These are phyloP conservation scores for Hymenochaete sp. DNA, from an alignment of 1,284 basidiomycete species.

Conservation along the genomic window DNA sequence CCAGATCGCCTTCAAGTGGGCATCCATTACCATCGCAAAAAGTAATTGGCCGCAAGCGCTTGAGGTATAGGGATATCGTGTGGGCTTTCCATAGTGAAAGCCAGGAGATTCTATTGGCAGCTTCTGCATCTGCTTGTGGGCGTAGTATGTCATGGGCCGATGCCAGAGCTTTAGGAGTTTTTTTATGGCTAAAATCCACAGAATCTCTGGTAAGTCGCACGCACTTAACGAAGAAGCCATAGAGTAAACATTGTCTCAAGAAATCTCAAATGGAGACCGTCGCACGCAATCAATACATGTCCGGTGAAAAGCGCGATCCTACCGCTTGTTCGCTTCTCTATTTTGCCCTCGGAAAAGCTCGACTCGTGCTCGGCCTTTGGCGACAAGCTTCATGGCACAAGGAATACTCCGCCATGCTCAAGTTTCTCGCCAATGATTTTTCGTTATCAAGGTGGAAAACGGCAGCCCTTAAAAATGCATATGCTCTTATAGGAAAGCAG, in stretches of 20 bases:
- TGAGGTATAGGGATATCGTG: slow-evolving; percentile 86
- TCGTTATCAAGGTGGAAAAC: slow-evolving; percentile 79
- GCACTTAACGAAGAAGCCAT: neutral
- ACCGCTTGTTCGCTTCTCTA: slow-evolving; percentile 87
- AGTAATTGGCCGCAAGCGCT: slow-evolving; percentile 53
- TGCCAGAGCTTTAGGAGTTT: slow-evolving; percentile 78
- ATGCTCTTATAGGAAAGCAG: slow-evolving; percentile 83
- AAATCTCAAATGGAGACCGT: slow-evolving; percentile 80
- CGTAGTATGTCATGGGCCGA: slow-evolving; percentile 85
- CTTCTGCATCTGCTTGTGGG: slow-evolving; percentile 62
- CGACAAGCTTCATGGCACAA: slow-evolving; percentile 90
- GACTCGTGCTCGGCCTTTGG: slow-evolving; percentile 92
- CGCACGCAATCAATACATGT: slow-evolving; percentile 88
- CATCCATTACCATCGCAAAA: slow-evolving; percentile 26
- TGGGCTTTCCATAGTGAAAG: slow-evolving; percentile 95
- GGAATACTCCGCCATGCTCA: slow-evolving; percentile 85
- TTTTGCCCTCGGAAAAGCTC: slow-evolving; percentile 88
- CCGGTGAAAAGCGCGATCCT: slow-evolving; percentile 79
- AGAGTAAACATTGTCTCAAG: slow-evolving; percentile 31
- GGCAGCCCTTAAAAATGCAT: slow-evolving; percentile 95
- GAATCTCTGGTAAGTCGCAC: slow-evolving; percentile 56
- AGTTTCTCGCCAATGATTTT: slow-evolving; percentile 92
- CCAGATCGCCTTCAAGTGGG: no score
- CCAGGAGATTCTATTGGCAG: slow-evolving; percentile 73
- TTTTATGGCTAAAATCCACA: slow-evolving; percentile 77